Percentiles rank a stretch among this genome's conserved stretches.
Evolutionary conservation across 345 rosid species (phyloP).

Genomic region (Bruguiera gymnorhiza): DNA sequence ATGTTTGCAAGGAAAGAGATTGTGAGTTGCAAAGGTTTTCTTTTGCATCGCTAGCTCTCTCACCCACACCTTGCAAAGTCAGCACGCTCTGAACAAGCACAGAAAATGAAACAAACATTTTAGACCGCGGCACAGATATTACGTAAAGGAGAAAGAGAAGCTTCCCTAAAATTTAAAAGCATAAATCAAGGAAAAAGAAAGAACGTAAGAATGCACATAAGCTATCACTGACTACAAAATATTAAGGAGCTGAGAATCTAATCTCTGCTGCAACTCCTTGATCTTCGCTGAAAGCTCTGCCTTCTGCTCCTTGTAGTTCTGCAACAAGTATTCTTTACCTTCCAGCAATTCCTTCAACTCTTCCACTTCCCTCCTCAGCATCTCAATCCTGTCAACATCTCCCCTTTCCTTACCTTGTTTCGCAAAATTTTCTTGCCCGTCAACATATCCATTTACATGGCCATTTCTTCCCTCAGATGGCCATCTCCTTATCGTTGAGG

Average conservation of each 20-base stretch:
- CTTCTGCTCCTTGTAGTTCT: conserved; percentile 85
- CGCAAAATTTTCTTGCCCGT: conserved; percentile 42
- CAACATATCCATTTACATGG: conserved; percentile 52
- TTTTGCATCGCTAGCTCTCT: not conserved
- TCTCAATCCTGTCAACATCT: conserved; percentile 55
- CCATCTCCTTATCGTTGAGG: conserved; percentile 39
- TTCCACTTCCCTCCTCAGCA: conserved; percentile 77
- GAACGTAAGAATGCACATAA: conserved; percentile 62
- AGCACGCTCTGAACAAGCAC: conserved; percentile 7
- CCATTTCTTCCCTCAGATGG: conserved; percentile 47
- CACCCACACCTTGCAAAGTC: conserved; percentile 2
- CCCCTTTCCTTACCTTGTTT: conserved; percentile 44
- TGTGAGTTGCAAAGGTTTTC: not conserved
- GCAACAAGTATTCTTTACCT: conserved; percentile 79
- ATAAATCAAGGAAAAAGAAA: conserved; percentile 11
- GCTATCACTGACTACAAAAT: conserved; percentile 77
- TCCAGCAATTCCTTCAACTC: conserved; percentile 88
- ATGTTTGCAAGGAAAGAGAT: not conserved
- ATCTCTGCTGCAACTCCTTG: conserved; percentile 77
- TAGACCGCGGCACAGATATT: not conserved
- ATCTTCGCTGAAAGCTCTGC: conserved; percentile 71
- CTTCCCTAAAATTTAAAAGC: conserved; percentile 9
- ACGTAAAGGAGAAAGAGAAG: not conserved
- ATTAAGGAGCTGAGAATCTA: conserved; percentile 81
- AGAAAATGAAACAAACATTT: conserved; percentile 8